Percentiles rank a stretch among this genome's conserved stretches.
Conservation (phyloP, 75 land plant genomes). For the Selaginella moellendorffii region DNA sequence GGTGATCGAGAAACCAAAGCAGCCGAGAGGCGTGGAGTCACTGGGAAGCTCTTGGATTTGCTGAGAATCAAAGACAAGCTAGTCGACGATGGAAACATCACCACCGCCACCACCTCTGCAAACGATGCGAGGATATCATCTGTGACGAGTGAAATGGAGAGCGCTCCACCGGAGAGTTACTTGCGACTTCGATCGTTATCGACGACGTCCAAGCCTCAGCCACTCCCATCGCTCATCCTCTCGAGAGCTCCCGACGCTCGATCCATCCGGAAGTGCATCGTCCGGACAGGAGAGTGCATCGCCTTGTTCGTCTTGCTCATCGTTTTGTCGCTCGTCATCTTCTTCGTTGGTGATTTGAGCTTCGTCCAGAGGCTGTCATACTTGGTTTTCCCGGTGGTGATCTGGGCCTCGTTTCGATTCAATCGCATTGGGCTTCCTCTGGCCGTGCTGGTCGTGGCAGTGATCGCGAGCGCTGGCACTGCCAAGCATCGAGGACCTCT, state of each 20-base stretch:
- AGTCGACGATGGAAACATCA: no score
- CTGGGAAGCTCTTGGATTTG: no score
- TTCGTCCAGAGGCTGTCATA: constrained; percentile 25
- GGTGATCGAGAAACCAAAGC: no score
- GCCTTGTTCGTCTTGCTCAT: constrained; percentile 28
- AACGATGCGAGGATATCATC: no score
- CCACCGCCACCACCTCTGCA: no score
- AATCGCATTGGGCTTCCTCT: constrained; percentile 34
- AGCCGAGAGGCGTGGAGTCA: no score
- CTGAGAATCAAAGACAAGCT: no score
- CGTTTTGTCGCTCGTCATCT: constrained; percentile 27
- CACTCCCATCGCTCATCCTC: neutral
- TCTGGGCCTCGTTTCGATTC: constrained; percentile 40
- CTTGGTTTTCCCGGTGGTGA: constrained; percentile 34
- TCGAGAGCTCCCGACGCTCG: constrained; percentile 4
- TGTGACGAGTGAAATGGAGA: no score
- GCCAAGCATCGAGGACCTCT: constrained; percentile 34
- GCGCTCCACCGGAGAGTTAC: no score
- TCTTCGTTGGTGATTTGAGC: constrained; percentile 12
- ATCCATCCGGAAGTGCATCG: constrained; percentile 17
- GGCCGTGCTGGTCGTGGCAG: constrained; percentile 33
- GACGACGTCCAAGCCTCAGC: no score
- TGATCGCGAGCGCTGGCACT: constrained; percentile 35
- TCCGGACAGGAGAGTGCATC: constrained; percentile 27
- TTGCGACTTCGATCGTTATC: no score